Evolutionary conservation across 164 flowering plant genomes (phyloP).

Genomic region (Platanus orientalis): DNA sequence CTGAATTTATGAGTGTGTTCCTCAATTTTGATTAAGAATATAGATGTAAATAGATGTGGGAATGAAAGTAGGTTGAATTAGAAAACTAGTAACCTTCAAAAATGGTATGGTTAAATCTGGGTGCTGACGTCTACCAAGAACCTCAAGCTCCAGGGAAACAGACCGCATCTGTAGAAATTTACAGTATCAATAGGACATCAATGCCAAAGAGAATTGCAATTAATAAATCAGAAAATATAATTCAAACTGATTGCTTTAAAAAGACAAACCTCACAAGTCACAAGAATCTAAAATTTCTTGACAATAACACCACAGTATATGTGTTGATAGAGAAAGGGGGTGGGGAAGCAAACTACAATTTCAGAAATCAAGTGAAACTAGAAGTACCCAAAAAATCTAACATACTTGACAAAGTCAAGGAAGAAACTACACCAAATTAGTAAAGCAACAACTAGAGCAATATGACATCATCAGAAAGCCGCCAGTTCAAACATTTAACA

Average conservation of each 20-base stretch:
- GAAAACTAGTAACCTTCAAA: conserved; percentile 53
- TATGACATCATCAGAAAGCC: not conserved
- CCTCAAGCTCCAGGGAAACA: conserved; percentile 81
- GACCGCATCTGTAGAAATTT: conserved; percentile 59
- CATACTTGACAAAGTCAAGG: not conserved
- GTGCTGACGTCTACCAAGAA: conserved; percentile 88
- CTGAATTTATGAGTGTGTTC: not conserved
- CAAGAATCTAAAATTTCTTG: not conserved
- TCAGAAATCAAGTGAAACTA: not conserved
- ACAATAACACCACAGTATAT: not conserved
- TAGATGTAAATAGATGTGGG: not conserved
- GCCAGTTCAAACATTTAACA: no score
- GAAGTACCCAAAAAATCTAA: no score
- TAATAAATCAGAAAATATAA: not conserved
- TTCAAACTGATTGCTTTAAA: no score
- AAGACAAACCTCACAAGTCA: no score
- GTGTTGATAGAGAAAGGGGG: not conserved
- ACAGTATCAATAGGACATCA: not conserved
- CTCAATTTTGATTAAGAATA: not conserved
- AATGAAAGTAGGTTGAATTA: not conserved
- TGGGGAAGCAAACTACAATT: not conserved
- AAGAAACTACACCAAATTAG: not conserved
- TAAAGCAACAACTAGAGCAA: not conserved
- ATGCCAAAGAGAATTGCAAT: not conserved
- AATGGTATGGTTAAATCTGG: conserved; percentile 77